These are phyloP conservation scores for Ceratobasidium sp. DNA, from an alignment of 1,284 basidiomycete species.

Conservation along the genomic window DNA sequence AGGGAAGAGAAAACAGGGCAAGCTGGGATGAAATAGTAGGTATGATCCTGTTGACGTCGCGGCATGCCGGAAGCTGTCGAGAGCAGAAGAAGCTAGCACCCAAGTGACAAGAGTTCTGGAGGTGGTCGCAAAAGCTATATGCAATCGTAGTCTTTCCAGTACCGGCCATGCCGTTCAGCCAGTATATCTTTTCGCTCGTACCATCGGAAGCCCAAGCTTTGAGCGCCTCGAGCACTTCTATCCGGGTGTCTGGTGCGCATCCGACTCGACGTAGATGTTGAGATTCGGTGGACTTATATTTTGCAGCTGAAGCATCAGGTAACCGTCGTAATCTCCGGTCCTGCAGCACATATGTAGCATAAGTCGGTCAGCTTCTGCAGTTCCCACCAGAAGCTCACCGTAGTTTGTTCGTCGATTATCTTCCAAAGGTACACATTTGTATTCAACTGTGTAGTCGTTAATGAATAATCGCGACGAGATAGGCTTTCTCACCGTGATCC, in stretches of 20 bases:
- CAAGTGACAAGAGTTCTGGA: too few species aligned
- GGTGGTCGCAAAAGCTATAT: too few species aligned
- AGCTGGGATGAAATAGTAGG: too few species aligned
- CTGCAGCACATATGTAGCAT: neutral
- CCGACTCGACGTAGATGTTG: neutral
- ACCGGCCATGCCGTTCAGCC: too few species aligned
- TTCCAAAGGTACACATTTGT: neutral
- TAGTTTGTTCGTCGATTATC: slow-evolving; percentile 3
- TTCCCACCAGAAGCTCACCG: neutral
- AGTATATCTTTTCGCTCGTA: neutral
- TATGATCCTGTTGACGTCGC: too few species aligned
- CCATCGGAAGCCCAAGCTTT: neutral
- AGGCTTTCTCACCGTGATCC: neutral
- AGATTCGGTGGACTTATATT: neutral
- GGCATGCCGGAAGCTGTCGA: too few species aligned
- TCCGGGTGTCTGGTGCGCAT: neutral
- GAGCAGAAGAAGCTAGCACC: too few species aligned
- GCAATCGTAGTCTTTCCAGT: too few species aligned
- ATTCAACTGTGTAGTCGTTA: neutral
- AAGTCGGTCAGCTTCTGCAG: neutral
- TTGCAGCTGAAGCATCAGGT: neutral
- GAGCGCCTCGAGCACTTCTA: neutral
- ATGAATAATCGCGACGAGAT: neutral
- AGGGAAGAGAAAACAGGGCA: neutral
- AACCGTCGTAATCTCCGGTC: neutral